These are phyloP conservation scores for Lasiosphaeriaceae sp. DNA, from an alignment of 495 filamentous ascomycete species.

Conservation along the genomic window DNA sequence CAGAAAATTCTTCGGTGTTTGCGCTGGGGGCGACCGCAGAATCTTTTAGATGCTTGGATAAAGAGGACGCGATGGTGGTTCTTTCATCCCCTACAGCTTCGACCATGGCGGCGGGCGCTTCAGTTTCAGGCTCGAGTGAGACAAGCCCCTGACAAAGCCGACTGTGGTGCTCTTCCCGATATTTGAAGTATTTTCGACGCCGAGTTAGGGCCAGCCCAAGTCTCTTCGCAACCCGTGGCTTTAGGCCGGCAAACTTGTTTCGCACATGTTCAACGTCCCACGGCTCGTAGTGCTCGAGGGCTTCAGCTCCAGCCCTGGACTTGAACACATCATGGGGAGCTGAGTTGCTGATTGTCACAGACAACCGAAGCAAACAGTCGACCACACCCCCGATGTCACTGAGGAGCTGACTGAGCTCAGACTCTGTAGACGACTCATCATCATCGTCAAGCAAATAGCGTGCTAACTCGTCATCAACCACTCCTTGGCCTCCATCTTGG, in stretches of 20 bases:
- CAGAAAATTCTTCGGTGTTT: neutral
- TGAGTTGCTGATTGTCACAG: slow-evolving; percentile 31
- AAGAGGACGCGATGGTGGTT: slow-evolving; percentile 5
- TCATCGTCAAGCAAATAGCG: neutral
- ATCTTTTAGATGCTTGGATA: neutral
- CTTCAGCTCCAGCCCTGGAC: slow-evolving; percentile 19
- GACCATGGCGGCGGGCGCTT: neutral
- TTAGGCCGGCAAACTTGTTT: slow-evolving; percentile 18
- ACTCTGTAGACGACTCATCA: neutral
- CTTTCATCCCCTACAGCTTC: neutral
- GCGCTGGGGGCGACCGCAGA: neutral
- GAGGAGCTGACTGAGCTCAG: slow-evolving; percentile 4
- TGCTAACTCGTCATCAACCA: neutral
- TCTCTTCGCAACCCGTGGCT: slow-evolving; percentile 26
- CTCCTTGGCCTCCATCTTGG: neutral
- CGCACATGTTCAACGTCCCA: slow-evolving; percentile 5
- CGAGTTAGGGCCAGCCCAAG: slow-evolving; percentile 35
- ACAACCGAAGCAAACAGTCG: slow-evolving; percentile 31
- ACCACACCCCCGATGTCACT: slow-evolving; percentile 18
- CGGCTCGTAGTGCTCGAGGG: slow-evolving; percentile 15
- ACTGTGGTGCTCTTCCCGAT: slow-evolving; percentile 32
- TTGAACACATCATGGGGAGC: slow-evolving; percentile 31
- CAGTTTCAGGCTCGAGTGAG: slow-evolving; percentile 8
- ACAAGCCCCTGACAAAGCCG: slow-evolving; percentile 23
- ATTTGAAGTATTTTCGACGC: slow-evolving; percentile 35